phyloP scores from a whole-genome alignment of 768 basidiomycete species.

The Cystofilobasidium ferigula region DNA sequence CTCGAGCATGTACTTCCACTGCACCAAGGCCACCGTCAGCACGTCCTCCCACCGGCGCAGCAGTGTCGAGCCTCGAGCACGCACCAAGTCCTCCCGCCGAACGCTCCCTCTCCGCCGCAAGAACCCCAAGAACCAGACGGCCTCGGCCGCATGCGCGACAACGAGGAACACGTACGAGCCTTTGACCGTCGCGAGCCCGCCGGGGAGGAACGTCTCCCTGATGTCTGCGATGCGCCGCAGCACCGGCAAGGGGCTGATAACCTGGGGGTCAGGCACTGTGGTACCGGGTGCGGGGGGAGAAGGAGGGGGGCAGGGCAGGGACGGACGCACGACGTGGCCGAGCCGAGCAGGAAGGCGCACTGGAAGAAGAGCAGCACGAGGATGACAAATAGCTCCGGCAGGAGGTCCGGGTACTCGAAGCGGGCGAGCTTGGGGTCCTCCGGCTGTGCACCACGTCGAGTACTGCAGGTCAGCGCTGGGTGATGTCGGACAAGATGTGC shows the following conservation, averaged over 20 bases:
- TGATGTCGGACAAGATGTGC: neutral
- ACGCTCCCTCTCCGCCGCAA: neutral
- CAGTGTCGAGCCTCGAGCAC: neutral
- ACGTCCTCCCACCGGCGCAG: too few species aligned
- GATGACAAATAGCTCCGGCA: constrained; percentile 6
- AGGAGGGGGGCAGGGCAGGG: neutral
- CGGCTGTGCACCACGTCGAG: neutral
- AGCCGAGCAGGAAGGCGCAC: neutral
- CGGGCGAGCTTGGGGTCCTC: neutral
- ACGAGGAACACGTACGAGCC: constrained; percentile 12
- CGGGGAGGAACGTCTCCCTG: neutral
- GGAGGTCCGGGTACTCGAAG: neutral
- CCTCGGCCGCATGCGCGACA: constrained; percentile 5
- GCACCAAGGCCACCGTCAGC: neutral
- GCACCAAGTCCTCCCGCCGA: constrained; percentile 6
- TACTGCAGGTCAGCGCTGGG: too few species aligned
- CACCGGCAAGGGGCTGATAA: neutral
- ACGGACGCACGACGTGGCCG: neutral
- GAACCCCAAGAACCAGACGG: constrained; percentile 5
- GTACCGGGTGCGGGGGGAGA: neutral
- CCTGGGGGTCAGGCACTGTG: too few species aligned
- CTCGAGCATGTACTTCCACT: constrained; percentile 4
- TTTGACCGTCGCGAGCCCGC: neutral
- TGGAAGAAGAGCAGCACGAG: neutral
- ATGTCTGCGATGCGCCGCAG: neutral